Base-by-base conservation (phyloP, 495 filamentous ascomycete species). In the Podospora pseudoanserina region DNA sequence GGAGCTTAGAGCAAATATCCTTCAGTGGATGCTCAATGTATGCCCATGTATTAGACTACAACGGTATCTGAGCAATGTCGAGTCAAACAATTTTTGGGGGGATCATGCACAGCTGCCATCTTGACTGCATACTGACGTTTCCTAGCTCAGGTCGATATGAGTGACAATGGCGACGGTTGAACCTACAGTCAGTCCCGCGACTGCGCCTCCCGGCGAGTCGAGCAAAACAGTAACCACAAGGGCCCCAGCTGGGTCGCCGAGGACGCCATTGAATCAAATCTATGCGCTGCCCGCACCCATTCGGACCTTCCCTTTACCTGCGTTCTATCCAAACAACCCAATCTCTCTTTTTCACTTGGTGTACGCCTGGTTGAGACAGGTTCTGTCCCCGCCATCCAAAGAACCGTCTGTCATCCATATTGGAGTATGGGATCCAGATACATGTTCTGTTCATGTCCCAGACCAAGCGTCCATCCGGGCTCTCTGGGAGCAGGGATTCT, bases 401-500 rank as follows among this genome's bases (percentile, higher is more conserved):
- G 91, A 95, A 77, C 87, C 93, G 34, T 75, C 80, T 1, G 73
- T 81, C 4, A 77, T 88, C 59, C 90, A 96, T 74, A 81, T 86
- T 56, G 93, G 88, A 44, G 85, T 86, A 71, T 97, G 94, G 82
- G 92, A 91, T 49, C 79, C 85, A 1, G 88, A 89, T 66, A 96
- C 93, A 15, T 85, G 90, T 3, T 92, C 93, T 3, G 85, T 98
- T 3, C 93, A 97, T 77, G 86, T 99, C 49, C 92, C 88, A 13
- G 90, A 97, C 73, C 80, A 86, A 56, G 81, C 81, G 44, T 86
- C 91, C 2, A 89, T 96, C 60, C 85, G 89, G 53, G 91, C 89
- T 9, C 80, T 99, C 30, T 99, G 95, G 95, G 90, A 97, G 76
- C 89, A 92, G 75, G 95, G 95, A 1, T 98, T 98, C 79, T 99